Percentiles rank a stretch among this genome's conserved stretches.
These are phyloP conservation scores for Penicillium tannophilum DNA, from an alignment of 495 filamentous ascomycete genomes.

Conservation along the genomic window DNA sequence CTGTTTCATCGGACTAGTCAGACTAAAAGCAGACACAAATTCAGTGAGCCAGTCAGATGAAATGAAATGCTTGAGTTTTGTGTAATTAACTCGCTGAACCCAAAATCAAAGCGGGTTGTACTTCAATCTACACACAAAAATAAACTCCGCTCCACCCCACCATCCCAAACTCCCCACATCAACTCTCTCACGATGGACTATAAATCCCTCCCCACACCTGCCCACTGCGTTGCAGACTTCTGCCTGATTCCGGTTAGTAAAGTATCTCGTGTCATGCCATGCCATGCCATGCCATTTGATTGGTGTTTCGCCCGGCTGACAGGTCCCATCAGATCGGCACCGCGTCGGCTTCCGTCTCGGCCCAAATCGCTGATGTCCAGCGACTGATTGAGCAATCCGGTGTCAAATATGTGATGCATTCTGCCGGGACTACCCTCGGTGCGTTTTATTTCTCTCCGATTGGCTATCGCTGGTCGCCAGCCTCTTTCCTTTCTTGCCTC, in stretches of 20 bases:
- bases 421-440: constrained; percentile 91
- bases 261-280: no score
- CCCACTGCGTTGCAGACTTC: constrained; percentile 74
- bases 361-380: constrained; percentile 87
- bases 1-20: not conserved
- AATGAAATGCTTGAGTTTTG: not conserved
- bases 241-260: constrained; percentile 73
- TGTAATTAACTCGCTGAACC: not conserved
- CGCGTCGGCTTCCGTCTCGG: constrained; percentile 75
- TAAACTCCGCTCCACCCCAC: not conserved
- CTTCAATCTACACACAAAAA: not conserved
- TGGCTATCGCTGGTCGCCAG: not conserved
- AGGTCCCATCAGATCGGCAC: constrained; percentile 69
- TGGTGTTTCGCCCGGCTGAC: not conserved
- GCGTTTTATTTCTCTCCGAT: constrained; percentile 28
- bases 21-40: not conserved
- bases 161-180: not conserved
- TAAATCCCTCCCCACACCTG: constrained; percentile 59
- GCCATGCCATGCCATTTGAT: not conserved
- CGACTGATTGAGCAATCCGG: constrained; percentile 78
- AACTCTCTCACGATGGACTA: constrained; percentile 13
- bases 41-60: not conserved
- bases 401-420: constrained; percentile 85
- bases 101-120: not conserved
- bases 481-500: no score